Percentiles rank a stretch among this genome's conserved stretches.
phyloP scores from a whole-genome alignment of 2,329 filamentous ascomycete genomes.

The Aspergillus sp. region DNA sequence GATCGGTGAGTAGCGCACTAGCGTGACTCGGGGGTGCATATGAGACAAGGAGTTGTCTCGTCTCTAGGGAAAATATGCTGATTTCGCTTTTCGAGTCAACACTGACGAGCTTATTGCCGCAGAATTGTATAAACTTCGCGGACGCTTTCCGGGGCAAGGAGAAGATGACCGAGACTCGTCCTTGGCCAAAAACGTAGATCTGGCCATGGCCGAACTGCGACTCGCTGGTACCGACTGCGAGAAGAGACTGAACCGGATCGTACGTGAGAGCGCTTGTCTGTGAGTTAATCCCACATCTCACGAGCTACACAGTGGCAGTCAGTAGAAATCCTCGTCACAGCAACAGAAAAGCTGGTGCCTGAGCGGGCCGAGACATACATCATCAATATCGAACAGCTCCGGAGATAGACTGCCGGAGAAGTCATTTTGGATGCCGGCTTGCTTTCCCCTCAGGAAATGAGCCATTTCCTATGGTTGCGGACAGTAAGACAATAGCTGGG shows the following conservation, averaged over 20 bases:
- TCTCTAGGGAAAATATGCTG: conserved; percentile 76
- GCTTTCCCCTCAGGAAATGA: conserved; percentile 85
- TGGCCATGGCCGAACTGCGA: conserved; percentile 81
- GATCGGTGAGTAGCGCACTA: conserved; percentile 74
- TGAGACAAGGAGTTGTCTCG: conserved; percentile 64
- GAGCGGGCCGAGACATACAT: conserved; percentile 53
- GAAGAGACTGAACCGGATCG: conserved; percentile 88
- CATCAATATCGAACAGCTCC: conserved; percentile 78
- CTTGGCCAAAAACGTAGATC: conserved; percentile 85
- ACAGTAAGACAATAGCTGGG: background rate
- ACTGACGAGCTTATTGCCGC: conserved; percentile 78
- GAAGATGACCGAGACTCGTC: conserved; percentile 74
- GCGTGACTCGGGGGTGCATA: conserved; percentile 77
- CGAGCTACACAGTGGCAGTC: conserved; percentile 47
- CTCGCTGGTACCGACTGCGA: conserved; percentile 88
- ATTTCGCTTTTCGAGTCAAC: conserved; percentile 86
- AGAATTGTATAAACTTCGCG: conserved; percentile 77
- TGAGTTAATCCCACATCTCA: conserved; percentile 78
- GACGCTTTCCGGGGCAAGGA: conserved; percentile 70
- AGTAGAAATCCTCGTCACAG: background rate
- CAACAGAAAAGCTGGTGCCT: conserved; percentile 24
- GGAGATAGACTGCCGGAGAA: conserved; percentile 77
- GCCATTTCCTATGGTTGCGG: conserved; percentile 60
- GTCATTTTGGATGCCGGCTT: conserved; percentile 88
- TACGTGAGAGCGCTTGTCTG: conserved; percentile 78